Percentiles rank a stretch among this genome's conserved stretches.
These are phyloP conservation scores for Aspergillus olivimuriae DNA, from an alignment of 495 filamentous ascomycete genomes.

Conservation along the genomic window DNA sequence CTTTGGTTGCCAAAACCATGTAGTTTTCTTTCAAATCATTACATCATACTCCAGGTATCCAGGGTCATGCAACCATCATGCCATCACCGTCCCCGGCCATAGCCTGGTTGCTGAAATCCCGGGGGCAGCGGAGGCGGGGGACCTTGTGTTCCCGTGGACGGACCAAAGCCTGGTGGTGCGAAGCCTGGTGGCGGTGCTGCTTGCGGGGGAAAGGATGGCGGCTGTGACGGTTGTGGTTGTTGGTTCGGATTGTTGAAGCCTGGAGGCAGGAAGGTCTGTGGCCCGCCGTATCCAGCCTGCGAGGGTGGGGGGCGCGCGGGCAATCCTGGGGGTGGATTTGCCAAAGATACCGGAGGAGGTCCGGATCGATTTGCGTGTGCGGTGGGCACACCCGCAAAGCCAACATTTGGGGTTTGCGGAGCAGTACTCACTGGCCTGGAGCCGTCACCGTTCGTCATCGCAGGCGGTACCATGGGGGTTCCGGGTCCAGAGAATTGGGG, in stretches of 20 bases:
- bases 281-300: slow-evolving; percentile 70
- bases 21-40: slow-evolving; percentile 5
- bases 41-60: slow-evolving; percentile 7
- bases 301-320: slow-evolving; percentile 75
- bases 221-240: too few species aligned
- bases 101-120: slow-evolving; percentile 45
- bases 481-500: slow-evolving; percentile 40
- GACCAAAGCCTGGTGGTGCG: slow-evolving; percentile 47
- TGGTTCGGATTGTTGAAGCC: slow-evolving; percentile 44
- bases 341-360: slow-evolving; percentile 41
- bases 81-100: slow-evolving; percentile 36
- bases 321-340: slow-evolving; percentile 66
- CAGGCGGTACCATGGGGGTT: slow-evolving; percentile 37
- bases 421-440: slow-evolving; percentile 34
- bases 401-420: slow-evolving; percentile 26
- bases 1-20: too few species aligned
- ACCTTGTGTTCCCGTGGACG: slow-evolving; percentile 27
- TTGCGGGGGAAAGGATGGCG: slow-evolving; percentile 30
- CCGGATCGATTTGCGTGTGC: slow-evolving; percentile 34
- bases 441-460: slow-evolving; percentile 52
- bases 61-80: too few species aligned
- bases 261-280: slow-evolving; percentile 59
- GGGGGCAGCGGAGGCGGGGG: slow-evolving; percentile 39
- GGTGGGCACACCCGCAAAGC: slow-evolving; percentile 34
- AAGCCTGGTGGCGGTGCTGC: slow-evolving; percentile 50